Percentiles rank a stretch among this genome's conserved stretches.
Conservation (phyloP, 306 rosid genomes). For the Cucumis melo region DNA sequence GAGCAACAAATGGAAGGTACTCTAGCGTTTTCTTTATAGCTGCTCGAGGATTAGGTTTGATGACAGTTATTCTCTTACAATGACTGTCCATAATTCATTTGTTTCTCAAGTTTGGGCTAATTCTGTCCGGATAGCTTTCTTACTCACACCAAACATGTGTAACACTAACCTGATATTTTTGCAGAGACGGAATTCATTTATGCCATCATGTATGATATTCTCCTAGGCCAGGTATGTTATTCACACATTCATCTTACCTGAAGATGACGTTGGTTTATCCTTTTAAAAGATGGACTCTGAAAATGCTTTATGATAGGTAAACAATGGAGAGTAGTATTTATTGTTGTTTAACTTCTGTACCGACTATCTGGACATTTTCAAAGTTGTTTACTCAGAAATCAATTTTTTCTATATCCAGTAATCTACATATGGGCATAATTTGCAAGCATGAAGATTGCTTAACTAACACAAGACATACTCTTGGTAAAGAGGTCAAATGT, state of each 20-base stretch:
- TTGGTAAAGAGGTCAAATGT: too few species aligned
- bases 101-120: not conserved
- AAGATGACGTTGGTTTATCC: not conserved
- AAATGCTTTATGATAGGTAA: not conserved
- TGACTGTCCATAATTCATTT: not conserved
- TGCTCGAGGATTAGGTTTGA: not conserved
- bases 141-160: not conserved
- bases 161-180: not conserved
- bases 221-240: conserved; percentile 61
- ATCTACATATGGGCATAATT: too few species aligned
- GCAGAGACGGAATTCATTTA: conserved; percentile 74
- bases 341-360: not conserved
- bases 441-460: too few species aligned
- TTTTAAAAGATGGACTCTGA: not conserved
- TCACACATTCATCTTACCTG: not conserved
- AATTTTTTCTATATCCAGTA: not conserved
- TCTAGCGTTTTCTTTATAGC: not conserved
- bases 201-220: conserved; percentile 71
- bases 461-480: too few species aligned
- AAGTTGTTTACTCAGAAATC: not conserved
- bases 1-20: conserved; percentile 82
- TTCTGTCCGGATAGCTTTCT: not conserved
- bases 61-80: not conserved
- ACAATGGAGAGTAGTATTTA: not conserved
- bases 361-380: not conserved